These are phyloP conservation scores for Colletotrichum tamarilloi DNA, from an alignment of 2,329 filamentous ascomycete species.

Conservation along the genomic window DNA sequence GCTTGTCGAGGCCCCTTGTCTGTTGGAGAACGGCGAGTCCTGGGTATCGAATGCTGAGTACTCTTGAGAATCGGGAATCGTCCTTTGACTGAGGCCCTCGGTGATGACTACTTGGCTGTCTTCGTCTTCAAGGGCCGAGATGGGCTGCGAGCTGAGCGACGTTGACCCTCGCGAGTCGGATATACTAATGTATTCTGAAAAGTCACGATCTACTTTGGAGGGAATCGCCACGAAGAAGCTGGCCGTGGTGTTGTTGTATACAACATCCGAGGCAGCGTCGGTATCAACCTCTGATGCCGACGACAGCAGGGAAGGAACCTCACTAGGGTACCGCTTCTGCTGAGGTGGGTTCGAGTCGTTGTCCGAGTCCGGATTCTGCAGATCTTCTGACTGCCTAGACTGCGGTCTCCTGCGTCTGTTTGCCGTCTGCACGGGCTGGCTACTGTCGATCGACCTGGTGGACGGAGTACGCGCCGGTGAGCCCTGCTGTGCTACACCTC, in stretches of 20 bases:
- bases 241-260: not conserved
- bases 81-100: constrained; percentile 47
- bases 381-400: not conserved
- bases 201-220: constrained; percentile 46
- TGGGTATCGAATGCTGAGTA: constrained; percentile 17
- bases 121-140: constrained; percentile 49
- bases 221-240: constrained; percentile 42
- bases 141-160: constrained; percentile 43
- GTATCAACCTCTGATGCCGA: constrained; percentile 29
- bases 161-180: constrained; percentile 43
- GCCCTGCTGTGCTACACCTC: not conserved
- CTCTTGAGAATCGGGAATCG: constrained; percentile 59
- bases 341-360: constrained; percentile 4
- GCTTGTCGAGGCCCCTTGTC: not conserved
- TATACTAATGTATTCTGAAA: constrained; percentile 49
- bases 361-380: not conserved
- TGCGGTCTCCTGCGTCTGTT: constrained; percentile 19
- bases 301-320: constrained; percentile 16
- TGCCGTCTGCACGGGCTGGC: constrained; percentile 25
- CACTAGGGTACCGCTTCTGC: constrained; percentile 19
- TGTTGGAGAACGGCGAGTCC: not conserved
- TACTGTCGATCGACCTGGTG: constrained; percentile 14
- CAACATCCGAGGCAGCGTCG: constrained; percentile 31
- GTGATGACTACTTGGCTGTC: constrained; percentile 46
- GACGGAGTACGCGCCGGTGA: not conserved